A percentile compares a stretch with the other conserved stretches of the same genome.
Conservation (phyloP, 2,329 filamentous ascomycete genomes). For the Fusarium equiseti region DNA sequence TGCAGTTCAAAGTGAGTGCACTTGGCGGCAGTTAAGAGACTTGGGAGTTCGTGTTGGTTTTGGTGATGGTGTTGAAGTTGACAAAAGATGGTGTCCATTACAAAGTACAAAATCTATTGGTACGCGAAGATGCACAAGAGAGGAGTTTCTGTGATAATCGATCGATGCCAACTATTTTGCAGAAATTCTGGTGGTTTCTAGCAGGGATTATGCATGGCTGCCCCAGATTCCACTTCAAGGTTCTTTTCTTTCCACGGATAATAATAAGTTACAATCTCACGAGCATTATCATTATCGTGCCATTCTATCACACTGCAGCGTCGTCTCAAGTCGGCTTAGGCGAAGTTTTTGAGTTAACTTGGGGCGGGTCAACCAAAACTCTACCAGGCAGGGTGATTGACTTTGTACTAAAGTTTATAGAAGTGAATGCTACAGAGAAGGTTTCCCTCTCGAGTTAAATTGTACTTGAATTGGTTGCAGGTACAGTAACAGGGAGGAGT, state of each 20-base stretch:
- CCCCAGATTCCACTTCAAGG: slow-evolving; percentile 24
- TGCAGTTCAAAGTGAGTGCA: background rate
- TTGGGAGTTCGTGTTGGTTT: slow-evolving; percentile 36
- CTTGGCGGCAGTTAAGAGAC: slow-evolving; percentile 30
- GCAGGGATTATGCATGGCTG: slow-evolving; percentile 11
- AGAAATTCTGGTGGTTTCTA: background rate
- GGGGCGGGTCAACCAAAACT: background rate
- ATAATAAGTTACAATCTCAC: background rate
- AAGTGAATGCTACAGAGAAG: background rate
- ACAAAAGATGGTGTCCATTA: slow-evolving; percentile 6
- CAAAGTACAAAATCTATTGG: background rate
- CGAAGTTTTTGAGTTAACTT: background rate
- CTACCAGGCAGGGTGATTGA: background rate
- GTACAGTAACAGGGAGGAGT: background rate
- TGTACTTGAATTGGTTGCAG: slow-evolving; percentile 18
- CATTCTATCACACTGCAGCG: background rate
- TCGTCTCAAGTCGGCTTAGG: background rate
- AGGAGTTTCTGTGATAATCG: slow-evolving; percentile 27
- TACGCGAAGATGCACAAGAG: slow-evolving; percentile 1
- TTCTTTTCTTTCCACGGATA: background rate
- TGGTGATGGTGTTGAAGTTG: slow-evolving; percentile 33
- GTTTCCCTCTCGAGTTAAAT: background rate
- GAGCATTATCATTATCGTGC: background rate
- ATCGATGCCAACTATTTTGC: slow-evolving; percentile 24
- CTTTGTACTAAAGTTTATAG: background rate